Conservation (phyloP, 352 stramenopile genomes). For the Blastocystis hominis region DNA sequence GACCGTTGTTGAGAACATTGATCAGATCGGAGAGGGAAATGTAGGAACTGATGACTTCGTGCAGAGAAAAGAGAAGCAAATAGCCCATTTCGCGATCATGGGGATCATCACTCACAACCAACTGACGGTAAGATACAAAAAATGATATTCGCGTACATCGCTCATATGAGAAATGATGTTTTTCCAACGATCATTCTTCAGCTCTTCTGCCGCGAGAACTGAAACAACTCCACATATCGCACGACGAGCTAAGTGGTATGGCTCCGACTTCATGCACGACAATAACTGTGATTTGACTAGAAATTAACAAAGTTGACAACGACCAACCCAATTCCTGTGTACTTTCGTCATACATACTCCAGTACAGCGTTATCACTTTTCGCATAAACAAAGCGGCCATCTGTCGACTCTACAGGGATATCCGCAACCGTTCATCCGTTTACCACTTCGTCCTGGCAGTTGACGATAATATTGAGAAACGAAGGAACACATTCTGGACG, state of each 20-base stretch:
- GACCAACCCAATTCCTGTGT: neutral
- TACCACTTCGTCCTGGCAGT: constrained; percentile 28
- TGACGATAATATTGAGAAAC: constrained; percentile 22
- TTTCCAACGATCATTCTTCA: neutral
- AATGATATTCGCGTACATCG: neutral
- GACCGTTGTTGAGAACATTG: neutral
- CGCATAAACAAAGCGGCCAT: constrained; percentile 53
- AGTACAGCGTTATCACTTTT: constrained; percentile 20
- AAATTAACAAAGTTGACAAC: neutral
- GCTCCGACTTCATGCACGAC: neutral
- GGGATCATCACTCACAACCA: neutral
- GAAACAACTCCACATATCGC: constrained; percentile 38
- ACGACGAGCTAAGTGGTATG: neutral
- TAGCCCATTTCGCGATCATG: constrained; percentile 14
- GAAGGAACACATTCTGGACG: neutral
- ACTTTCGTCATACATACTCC: neutral
- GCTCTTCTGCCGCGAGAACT: neutral
- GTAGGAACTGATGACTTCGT: constrained; percentile 33
- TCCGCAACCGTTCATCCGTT: neutral
- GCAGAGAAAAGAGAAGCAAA: constrained; percentile 38
- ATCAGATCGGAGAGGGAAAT: constrained; percentile 6
- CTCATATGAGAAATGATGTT: constrained; percentile 1
- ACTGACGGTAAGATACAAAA: neutral
- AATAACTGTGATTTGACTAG: constrained; percentile 36
- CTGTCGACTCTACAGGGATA: constrained; percentile 13